Base-by-base conservation (phyloP, 495 filamentous ascomycete genomes). In the Astrothelium macrocarpum region DNA sequence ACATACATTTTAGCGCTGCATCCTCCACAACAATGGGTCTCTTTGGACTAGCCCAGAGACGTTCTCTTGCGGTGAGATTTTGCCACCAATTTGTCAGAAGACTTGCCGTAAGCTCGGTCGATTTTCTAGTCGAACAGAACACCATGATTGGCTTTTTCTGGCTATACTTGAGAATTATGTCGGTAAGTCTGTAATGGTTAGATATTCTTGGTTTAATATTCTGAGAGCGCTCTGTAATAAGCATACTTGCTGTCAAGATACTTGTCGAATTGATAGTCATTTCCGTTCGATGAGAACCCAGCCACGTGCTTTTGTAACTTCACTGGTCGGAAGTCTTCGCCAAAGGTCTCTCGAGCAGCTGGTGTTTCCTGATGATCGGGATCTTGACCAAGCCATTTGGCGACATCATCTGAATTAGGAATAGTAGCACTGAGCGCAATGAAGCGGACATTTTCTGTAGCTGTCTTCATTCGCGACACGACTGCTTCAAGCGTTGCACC, bases 401-500 rank as follows among this genome's bases (percentile, higher is more conserved):
- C 91, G 66, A 98, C 88, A 71, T 98, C 94, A 28, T 86, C 80
- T 1, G 90, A 92, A 68, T 98, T 98, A 0, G 94, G 94, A 16
- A 97, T 85, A 1, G 94, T 98, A 28, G 94, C 94, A 72, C 92
- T 96, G 34, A 97, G 75, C 16, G 94, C 94, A 26, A 98, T 78
- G 67, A 98, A 97, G 14, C 94, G 86, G 2, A 97, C 87, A 72
- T 90, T 85, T 0, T 88, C 87, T 1, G 90, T 89, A 61, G 91
- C 87, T 0, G 88, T 89, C 75, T 96, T 97, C 94, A 96, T 98
- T 5, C 94, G 87, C 42, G 93, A 96, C 1, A 97, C 91, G 11
- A 97, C 89, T n/a, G 90, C 90, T 71, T 98, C 94, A 3, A 98
- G 80, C 0, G 90, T 96, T 11, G 94, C 92, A 11, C 94, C 94